Percentiles rank a stretch among this genome's conserved stretches.
Evolutionary conservation across 257 asterid genomes (phyloP).

Genomic region (Haberlea rhodopensis): DNA sequence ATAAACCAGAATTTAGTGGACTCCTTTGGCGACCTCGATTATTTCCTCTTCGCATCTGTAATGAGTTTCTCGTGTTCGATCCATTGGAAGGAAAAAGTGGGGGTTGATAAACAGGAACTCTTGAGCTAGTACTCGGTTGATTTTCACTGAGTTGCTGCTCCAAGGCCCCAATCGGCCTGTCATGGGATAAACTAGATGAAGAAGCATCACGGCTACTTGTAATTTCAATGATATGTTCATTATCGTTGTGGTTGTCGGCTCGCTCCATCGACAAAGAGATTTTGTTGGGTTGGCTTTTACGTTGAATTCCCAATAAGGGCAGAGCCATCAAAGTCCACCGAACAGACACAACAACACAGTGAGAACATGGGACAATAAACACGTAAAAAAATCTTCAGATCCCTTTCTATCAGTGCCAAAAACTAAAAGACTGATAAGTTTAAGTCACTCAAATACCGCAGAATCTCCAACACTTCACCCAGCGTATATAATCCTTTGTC

Average conservation of each 20-base stretch:
- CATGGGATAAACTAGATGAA: slow-evolving; percentile 53
- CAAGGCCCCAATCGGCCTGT: slow-evolving; percentile 39
- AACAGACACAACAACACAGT: slow-evolving; percentile 30
- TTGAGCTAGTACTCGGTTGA: slow-evolving; percentile 59
- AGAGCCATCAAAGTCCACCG: slow-evolving; percentile 56
- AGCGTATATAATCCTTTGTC: slow-evolving; percentile 25
- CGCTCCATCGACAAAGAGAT: slow-evolving; percentile 64
- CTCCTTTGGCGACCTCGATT: slow-evolving; percentile 71
- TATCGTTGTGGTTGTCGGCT: slow-evolving; percentile 33
- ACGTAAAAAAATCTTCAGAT: slow-evolving; percentile 20
- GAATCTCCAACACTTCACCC: slow-evolving; percentile 17
- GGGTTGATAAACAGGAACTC: slow-evolving; percentile 49
- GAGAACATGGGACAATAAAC: slow-evolving; percentile 48
- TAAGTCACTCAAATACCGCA: slow-evolving; percentile 3
- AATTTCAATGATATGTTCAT: slow-evolving; percentile 65
- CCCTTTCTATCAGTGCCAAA: slow-evolving; percentile 13
- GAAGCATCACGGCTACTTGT: slow-evolving; percentile 52
- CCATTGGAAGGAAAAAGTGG: slow-evolving; percentile 28
- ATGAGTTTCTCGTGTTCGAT: slow-evolving; percentile 57
- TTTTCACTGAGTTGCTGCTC: slow-evolving; percentile 51
- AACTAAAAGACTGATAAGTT: background rate
- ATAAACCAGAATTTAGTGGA: slow-evolving; percentile 74
- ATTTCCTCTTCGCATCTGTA: slow-evolving; percentile 62
- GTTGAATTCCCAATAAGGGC: slow-evolving; percentile 56
- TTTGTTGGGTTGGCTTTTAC: slow-evolving; percentile 49